phyloP scores from a whole-genome alignment of 78 protist genomes.

The Dictyostelium purpureum region DNA sequence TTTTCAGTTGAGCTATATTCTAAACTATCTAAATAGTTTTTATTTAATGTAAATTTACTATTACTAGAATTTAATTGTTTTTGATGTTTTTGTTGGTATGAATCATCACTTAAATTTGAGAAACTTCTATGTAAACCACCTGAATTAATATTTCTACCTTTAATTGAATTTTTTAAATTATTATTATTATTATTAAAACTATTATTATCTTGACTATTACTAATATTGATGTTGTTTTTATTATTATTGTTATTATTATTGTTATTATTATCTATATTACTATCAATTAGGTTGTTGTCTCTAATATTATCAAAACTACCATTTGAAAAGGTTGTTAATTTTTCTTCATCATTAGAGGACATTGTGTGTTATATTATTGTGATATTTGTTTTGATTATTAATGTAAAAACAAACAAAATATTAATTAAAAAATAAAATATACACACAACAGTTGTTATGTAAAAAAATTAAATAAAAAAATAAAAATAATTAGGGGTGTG shows the following conservation, averaged over 20 bases:
- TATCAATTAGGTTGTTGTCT: too few relatives aligned
- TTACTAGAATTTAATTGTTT: constrained; percentile 5
- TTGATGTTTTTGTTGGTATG: constrained; percentile 18
- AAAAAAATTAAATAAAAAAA: background rate
- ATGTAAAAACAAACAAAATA: background rate
- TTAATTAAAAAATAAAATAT: background rate
- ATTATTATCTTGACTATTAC: background rate
- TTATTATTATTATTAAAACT: background rate
- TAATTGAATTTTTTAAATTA: background rate
- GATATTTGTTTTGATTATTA: background rate
- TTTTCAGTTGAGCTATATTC: background rate
- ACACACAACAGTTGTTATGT: background rate
- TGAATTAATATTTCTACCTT: background rate
- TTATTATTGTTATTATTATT: background rate
- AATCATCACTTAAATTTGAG: constrained; percentile 2
- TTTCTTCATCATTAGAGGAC: background rate
- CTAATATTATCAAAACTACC: too few relatives aligned
- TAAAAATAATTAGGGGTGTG: background rate
- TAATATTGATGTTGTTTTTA: background rate
- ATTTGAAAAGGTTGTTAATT: background rate
- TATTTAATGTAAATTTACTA: background rate
- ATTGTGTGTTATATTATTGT: background rate
- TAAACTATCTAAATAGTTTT: background rate
- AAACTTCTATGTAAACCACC: background rate
- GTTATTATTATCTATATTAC: background rate